phyloP scores from a whole-genome alignment of 805 yeast species.

The Vanderwaltozyma tropicalis region DNA sequence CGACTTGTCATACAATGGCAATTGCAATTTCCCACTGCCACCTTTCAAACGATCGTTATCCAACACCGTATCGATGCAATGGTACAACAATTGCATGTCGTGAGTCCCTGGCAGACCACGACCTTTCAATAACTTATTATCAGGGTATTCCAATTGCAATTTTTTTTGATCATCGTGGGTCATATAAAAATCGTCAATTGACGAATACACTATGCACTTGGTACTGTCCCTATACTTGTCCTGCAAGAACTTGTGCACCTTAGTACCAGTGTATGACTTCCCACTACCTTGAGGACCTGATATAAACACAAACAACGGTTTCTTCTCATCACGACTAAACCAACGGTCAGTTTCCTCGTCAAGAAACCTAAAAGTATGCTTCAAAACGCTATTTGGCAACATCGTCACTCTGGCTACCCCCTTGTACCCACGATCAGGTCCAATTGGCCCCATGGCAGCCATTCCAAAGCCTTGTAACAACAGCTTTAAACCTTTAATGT shows the following conservation, averaged over 20 bases:
- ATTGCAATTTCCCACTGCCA: conserved; percentile 23
- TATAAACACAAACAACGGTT: conserved; percentile 44
- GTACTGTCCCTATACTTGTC: conserved; percentile 24
- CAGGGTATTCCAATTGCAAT: conserved; percentile 32
- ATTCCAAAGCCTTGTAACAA: too few relatives aligned
- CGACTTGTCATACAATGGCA: conserved; percentile 77
- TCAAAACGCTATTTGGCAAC: conserved; percentile 2
- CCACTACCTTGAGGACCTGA: conserved; percentile 80
- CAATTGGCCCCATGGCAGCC: too few relatives aligned
- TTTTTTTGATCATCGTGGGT: conserved; percentile 49
- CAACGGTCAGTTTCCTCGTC: conserved; percentile 15
- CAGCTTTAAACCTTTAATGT: neutral
- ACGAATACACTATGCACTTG: conserved; percentile 36
- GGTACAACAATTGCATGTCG: conserved; percentile 37
- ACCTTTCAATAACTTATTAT: conserved; percentile 54
- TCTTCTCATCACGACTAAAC: conserved; percentile 10
- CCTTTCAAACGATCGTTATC: conserved; percentile 16
- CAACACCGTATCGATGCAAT: conserved; percentile 23
- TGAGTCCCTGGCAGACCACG: conserved; percentile 95
- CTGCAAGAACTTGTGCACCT: conserved; percentile 30
- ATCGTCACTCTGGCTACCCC: neutral
- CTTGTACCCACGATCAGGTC: neutral
- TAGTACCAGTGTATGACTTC: conserved; percentile 46
- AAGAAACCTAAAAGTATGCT: conserved; percentile 9
- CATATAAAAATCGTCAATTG: conserved; percentile 81